A percentile compares a stretch with the other conserved stretches of the same genome.
Evolutionary conservation across 148 eudicot species (phyloP).

Genomic region (Amaranthus hypochondriacus): DNA sequence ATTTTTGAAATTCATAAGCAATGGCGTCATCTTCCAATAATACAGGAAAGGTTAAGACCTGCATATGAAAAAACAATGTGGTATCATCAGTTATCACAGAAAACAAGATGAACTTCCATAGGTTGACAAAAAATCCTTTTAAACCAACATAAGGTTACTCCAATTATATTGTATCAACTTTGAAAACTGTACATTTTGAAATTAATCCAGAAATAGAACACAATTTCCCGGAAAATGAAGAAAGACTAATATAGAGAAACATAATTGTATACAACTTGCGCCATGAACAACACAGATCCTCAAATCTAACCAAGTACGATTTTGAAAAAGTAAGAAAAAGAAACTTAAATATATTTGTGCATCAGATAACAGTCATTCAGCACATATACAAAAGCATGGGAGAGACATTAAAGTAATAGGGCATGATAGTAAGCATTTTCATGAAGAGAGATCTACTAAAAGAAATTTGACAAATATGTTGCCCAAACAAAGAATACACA

Average conservation of each 20-base stretch:
- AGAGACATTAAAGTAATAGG: background rate
- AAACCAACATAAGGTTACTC: background rate
- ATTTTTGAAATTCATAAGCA: conserved; percentile 60
- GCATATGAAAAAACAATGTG: conserved; percentile 13
- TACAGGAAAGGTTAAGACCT: conserved; percentile 82
- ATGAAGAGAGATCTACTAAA: background rate
- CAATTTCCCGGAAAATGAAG: background rate
- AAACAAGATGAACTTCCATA: background rate
- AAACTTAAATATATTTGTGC: background rate
- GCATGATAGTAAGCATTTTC: background rate
- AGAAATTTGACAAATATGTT: background rate
- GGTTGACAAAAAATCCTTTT: background rate
- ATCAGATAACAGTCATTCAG: background rate
- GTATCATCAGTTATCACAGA: conserved; percentile 13
- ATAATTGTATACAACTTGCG: background rate
- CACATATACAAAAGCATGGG: background rate
- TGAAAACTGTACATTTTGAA: background rate
- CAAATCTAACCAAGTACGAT: background rate
- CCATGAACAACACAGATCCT: background rate
- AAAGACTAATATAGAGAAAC: background rate
- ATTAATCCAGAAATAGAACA: background rate
- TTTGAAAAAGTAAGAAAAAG: background rate
- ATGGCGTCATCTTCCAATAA: conserved; percentile 76
- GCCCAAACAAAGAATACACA: background rate
- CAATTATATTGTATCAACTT: background rate